Evolutionary conservation across 176 grass and related monocot species (phyloP).

Genomic region (Saccharum officinarum): DNA sequence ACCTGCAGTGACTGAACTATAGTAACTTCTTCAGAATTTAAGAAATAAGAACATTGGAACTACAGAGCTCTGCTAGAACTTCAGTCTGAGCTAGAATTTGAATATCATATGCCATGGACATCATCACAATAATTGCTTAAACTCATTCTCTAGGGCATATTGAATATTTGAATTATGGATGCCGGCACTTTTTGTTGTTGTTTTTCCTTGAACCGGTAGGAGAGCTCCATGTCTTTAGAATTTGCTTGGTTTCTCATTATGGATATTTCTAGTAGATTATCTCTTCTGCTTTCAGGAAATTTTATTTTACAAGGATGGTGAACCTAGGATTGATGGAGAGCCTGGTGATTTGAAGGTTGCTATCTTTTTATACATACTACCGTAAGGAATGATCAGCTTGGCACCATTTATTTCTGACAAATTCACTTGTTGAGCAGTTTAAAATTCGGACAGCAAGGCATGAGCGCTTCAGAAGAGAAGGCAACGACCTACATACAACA

Average conservation of each 20-base stretch:
- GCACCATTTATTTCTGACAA: not conserved
- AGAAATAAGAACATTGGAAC: no score
- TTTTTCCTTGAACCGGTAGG: no score
- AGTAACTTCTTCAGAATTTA: no score
- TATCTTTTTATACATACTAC: not conserved
- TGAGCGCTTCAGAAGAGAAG: slow-evolving; percentile 56
- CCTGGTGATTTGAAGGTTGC: slow-evolving; percentile 75
- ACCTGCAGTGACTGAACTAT: no score
- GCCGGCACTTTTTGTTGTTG: not conserved
- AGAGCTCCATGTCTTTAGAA: no score
- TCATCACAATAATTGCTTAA: not conserved
- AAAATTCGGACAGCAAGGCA: slow-evolving; percentile 56
- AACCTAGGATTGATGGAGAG: slow-evolving; percentile 87
- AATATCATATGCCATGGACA: not conserved
- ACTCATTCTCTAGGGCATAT: not conserved
- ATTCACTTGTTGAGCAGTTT: slow-evolving; percentile 40
- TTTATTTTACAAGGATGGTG: slow-evolving; percentile 82
- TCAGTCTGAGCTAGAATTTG: not conserved
- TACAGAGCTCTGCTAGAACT: no score
- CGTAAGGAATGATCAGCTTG: not conserved
- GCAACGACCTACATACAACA: slow-evolving; percentile 56
- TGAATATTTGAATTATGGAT: not conserved
- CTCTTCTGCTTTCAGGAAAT: slow-evolving; percentile 51
- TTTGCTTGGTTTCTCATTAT: not conserved
- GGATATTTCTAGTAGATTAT: not conserved